Evolutionary conservation across 2,329 filamentous ascomycete genomes (phyloP), one percentile per base, ranked within the genome.

Genomic region (Chaetomiaceae sp.): DNA sequence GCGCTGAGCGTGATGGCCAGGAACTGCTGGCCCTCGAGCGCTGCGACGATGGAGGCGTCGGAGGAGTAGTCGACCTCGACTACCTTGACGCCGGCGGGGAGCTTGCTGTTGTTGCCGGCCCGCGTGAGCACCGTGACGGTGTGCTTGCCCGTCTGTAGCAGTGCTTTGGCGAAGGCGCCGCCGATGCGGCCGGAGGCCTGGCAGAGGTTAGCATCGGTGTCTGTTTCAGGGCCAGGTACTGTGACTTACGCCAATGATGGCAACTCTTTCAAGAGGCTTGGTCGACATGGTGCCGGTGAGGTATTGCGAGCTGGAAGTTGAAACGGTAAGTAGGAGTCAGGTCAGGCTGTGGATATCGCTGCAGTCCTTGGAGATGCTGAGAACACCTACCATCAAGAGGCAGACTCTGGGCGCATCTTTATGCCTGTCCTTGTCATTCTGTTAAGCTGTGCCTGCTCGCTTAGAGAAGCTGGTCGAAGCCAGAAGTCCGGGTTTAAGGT

Each of bases 1-100:
- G 66, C 64, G 6, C 69, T 58, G 49, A 80, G 60, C 25, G 76
- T 74, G 56, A 81, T 78, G 58, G 79, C 70, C 3, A 81, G 63
- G 23, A 67, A 65, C 27, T 73, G 63, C n/a, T 59, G 55, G 34
- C 46, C 44, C 17, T 42, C 6, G 10, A 60, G 48, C 19, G 52
- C 57, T 13, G 30, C 27, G 8, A 55, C 40, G 17, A 59, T 25
- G 1, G 54, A 19, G n/a, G 31, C 17, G 2, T 54, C 46, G 37
- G 48, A 33, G 27, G 40, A 37, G 44, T 57, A 55, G 56, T 58
- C 42, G 48, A 57, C 48, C 4, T 31, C 25, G 30, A 48, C 43
- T 6, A n/a, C 17, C 10, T 41, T 44, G 48, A 55, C 34, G 30
- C 56, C 58, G 6, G 35, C 38, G 3, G 55, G 55, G 5, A 53